Evolutionary conservation across 768 basidiomycete species (phyloP).

Genomic region (Tricholoma furcatifolium): DNA sequence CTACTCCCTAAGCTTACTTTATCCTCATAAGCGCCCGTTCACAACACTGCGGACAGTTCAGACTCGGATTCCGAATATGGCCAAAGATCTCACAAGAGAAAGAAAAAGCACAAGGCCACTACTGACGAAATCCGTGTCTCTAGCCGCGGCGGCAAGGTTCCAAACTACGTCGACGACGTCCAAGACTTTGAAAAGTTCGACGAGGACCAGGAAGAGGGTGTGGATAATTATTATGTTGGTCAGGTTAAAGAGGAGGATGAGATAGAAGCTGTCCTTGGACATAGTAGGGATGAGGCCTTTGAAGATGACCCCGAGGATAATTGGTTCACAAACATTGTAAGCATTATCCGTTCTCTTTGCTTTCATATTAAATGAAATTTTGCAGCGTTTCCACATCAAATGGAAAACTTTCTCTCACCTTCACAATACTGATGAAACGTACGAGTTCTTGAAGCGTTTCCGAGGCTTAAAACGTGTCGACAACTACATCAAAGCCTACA

Average conservation of each 20-base stretch:
- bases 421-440: conserved; percentile 99
- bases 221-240: conserved; percentile 54
- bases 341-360: conserved; percentile 19
- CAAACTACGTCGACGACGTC: conserved; percentile 82
- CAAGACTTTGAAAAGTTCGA: conserved; percentile 71
- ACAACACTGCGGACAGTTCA: conserved; percentile 54
- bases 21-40: conserved; percentile 39
- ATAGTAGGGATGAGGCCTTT: conserved; percentile 81
- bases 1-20: conserved; percentile 17
- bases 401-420: conserved; percentile 99
- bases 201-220: conserved; percentile 61
- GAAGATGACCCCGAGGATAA: conserved; percentile 76
- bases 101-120: conserved; percentile 61
- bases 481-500: conserved; percentile 96
- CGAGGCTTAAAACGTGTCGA: conserved; percentile 96
- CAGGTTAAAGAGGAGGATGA: conserved; percentile 75
- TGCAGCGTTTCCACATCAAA: conserved; percentile 97
- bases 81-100: conserved; percentile 78
- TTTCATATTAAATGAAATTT: conserved; percentile 15
- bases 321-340: conserved; percentile 86
- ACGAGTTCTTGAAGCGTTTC: conserved; percentile 94
- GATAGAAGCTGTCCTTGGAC: conserved; percentile 89
- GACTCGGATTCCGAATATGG: conserved; percentile 90
- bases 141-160: conserved; percentile 72
- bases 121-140: conserved; percentile 78